phyloP scores from a whole-genome alignment of 805 yeast genomes.

The Metschnikowia noctiluminum region DNA sequence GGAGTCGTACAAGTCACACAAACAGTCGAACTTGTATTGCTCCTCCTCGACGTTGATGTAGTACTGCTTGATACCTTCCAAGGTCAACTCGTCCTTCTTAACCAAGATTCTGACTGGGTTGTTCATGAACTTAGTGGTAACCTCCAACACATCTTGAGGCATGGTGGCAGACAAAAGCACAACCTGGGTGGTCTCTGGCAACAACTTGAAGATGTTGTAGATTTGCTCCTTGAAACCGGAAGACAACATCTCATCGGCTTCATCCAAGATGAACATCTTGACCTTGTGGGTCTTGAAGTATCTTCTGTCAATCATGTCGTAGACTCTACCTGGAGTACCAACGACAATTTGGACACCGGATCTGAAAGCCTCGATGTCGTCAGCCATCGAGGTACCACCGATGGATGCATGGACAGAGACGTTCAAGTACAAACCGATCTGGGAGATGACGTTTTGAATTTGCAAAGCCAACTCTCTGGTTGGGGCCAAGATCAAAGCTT shows the following conservation, averaged over 20 bases:
- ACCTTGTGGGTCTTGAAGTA: conserved; percentile 75
- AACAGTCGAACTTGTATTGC: conserved; percentile 89
- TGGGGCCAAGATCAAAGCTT: conserved; percentile 93
- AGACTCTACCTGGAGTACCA: conserved; percentile 98
- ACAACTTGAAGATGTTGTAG: conserved; percentile 83
- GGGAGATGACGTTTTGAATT: conserved; percentile 88
- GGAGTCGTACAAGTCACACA: conserved; percentile 93
- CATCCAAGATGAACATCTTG: conserved; percentile 94
- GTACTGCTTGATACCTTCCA: conserved; percentile 93
- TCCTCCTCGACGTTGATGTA: conserved; percentile 88
- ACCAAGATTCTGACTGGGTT: conserved; percentile 93
- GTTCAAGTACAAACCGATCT: conserved; percentile 87
- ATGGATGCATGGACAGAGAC: conserved; percentile 93
- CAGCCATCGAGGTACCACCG: conserved; percentile 91
- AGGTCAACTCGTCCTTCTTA: conserved; percentile 87
- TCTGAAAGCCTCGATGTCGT: conserved; percentile 80
- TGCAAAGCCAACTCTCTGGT: conserved; percentile 97
- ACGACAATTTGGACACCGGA: conserved; percentile 90
- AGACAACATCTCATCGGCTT: conserved; percentile 95
- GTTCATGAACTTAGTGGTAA: conserved; percentile 87
- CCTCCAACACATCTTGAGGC: conserved; percentile 86
- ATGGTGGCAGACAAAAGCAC: conserved; percentile 94
- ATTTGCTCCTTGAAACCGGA: conserved; percentile 95
- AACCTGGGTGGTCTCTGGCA: conserved; percentile 89
- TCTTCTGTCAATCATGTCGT: conserved; percentile 92